Evolutionary conservation across 2,329 filamentous ascomycete species (phyloP).

Genomic region (Aspergillus clavatus): DNA sequence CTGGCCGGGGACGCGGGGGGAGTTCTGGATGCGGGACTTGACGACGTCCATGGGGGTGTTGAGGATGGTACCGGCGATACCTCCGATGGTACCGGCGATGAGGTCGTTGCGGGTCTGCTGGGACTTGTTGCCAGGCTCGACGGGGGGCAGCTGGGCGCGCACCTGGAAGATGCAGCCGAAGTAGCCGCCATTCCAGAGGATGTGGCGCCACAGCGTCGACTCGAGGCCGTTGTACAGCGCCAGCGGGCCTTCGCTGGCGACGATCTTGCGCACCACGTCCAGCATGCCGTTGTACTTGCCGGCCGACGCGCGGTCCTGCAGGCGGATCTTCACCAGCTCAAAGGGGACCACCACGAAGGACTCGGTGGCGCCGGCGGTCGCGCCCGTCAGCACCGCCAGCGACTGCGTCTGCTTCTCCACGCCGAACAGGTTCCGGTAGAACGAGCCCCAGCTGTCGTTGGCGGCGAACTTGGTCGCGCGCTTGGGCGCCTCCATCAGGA

Average conservation of each 20-base stretch:
- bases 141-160: conserved; percentile 72
- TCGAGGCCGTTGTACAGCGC: conserved; percentile 96
- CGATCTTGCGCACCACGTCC: conserved; percentile 59
- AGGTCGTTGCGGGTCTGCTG: conserved; percentile 82
- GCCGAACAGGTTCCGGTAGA: conserved; percentile 86
- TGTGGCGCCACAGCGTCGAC: conserved; percentile 93
- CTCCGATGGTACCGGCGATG: conserved; percentile 78
- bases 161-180: conserved; percentile 99
- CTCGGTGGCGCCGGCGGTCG: conserved; percentile 91
- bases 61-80: conserved; percentile 81
- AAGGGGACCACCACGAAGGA: conserved; percentile 97
- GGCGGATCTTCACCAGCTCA: conserved; percentile 95
- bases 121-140: conserved; percentile 65
- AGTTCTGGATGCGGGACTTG: conserved; percentile 97
- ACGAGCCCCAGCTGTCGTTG: conserved; percentile 95
- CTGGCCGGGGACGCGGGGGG: conserved; percentile 71
- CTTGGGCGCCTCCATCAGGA: conserved; percentile 97
- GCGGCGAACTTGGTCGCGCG: conserved; percentile 97
- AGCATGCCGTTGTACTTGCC: conserved; percentile 59
- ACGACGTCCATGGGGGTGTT: conserved; percentile 98
- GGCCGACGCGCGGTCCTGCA: conserved; percentile 92
- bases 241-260: conserved; percentile 75
- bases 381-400: conserved; percentile 87
- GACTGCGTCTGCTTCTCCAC: conserved; percentile 83
- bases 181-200: conserved; percentile 91